Evolutionary conservation across 1,139 yeast species (phyloP).

Genomic region (Suhomyces bribrorum): DNA sequence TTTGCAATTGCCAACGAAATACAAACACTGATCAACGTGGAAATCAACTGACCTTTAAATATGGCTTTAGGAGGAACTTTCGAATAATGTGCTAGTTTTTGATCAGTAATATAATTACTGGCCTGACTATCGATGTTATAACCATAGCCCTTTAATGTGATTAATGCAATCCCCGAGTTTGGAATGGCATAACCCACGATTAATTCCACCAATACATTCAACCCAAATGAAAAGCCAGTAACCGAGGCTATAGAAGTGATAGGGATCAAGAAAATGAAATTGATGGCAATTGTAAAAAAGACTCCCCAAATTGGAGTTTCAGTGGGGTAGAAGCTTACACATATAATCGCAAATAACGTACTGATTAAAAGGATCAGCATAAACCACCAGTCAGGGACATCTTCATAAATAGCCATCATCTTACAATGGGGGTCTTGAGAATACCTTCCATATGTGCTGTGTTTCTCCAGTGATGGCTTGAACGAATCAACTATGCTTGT

Average conservation of each 20-base stretch:
- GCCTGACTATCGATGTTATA: slow-evolving; percentile 66
- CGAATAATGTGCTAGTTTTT: slow-evolving; percentile 62
- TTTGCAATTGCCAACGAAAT: slow-evolving; percentile 54
- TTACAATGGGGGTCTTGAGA: slow-evolving; percentile 54
- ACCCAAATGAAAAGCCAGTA: slow-evolving; percentile 54
- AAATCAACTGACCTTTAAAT: slow-evolving; percentile 58
- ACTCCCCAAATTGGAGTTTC: slow-evolving; percentile 60
- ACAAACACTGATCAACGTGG: slow-evolving; percentile 44
- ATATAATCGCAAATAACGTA: slow-evolving; percentile 49
- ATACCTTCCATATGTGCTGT: slow-evolving; percentile 19
- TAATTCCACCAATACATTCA: slow-evolving; percentile 61
- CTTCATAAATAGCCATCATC: slow-evolving; percentile 56
- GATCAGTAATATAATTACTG: slow-evolving; percentile 54
- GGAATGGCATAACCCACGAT: slow-evolving; percentile 65
- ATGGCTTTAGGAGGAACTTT: slow-evolving; percentile 63
- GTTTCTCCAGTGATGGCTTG: slow-evolving; percentile 15
- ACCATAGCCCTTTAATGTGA: slow-evolving; percentile 60
- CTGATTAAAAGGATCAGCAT: slow-evolving; percentile 48
- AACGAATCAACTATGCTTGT: slow-evolving; percentile 32
- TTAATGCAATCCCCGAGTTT: slow-evolving; percentile 62
- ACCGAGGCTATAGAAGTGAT: slow-evolving; percentile 49
- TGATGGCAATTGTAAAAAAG: slow-evolving; percentile 57
- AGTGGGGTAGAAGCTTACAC: slow-evolving; percentile 49
- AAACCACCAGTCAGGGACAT: slow-evolving; percentile 67
- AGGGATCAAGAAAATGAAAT: slow-evolving; percentile 57